phyloP scores from a whole-genome alignment of 257 asterid species.

The Rehmannia glutinosa region DNA sequence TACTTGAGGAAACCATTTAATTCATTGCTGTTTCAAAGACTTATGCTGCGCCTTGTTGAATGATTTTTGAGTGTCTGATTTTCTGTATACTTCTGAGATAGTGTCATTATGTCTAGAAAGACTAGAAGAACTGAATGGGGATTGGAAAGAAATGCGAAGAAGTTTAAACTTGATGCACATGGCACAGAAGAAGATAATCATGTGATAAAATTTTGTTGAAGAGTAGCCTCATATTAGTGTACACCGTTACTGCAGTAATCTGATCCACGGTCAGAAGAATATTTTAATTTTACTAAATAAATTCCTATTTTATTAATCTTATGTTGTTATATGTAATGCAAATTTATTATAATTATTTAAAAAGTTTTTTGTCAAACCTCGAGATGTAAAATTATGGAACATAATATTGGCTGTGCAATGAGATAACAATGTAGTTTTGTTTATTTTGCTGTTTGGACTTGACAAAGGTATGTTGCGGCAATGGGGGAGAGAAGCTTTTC shows the following conservation, averaged over 20 bases:
- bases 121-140: background rate
- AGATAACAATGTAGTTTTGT: background rate
- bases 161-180: background rate
- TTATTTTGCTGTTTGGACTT: conserved; percentile 21
- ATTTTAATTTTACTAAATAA: background rate
- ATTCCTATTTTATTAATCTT: background rate
- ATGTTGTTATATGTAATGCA: background rate
- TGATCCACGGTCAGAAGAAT: background rate
- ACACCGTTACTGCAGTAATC: background rate
- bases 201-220: background rate
- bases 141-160: background rate
- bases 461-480: conserved; percentile 73
- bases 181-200: background rate
- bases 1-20: background rate
- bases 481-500: conserved; percentile 74
- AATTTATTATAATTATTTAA: background rate
- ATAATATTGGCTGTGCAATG: too few relatives aligned
- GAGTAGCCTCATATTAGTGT: background rate
- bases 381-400: background rate
- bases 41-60: background rate
- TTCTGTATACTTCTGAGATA: background rate
- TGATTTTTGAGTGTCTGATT: background rate
- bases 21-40: background rate
- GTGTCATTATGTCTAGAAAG: background rate
- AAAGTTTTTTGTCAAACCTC: background rate